Evolutionary conservation across 208 protist genomes (phyloP), one percentile per base, ranked within the genome.

Genomic region (Phytomonas sp.): DNA sequence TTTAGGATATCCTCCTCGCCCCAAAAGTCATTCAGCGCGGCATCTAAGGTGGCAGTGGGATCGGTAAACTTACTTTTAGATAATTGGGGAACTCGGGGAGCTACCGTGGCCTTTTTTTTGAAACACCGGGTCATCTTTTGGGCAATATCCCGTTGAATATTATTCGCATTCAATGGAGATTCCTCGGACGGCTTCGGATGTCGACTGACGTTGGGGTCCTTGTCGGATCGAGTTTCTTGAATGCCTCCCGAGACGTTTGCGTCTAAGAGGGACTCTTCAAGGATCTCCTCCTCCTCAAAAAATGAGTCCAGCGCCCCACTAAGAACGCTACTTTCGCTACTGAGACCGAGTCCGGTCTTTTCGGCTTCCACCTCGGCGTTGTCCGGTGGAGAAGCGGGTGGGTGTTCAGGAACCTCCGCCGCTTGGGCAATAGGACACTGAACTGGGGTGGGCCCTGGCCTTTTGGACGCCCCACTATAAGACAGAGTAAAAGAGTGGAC

Each of bases 201-300:
- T 26, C 30, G 31, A 32, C 45, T n/a, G 7, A 31, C 33, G 29
- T 29, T 61, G 56, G 67, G n/a, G 29, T 29, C 23, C 30, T 45
- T 33, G 40, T 10, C 37, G 32, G 61, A 26, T 7, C 61, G 52
- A 33, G 36, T 33, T 42, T 63, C 11, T 2, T 66, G 29, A 3
- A 63, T 40, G 29, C 61, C 36, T 29, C 42, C 66, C 0, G 37
- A 66, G 19, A 69, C 66, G 0, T 59, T 45, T 14, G 78, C 69
- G 62, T 83, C 78, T 0, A 83, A 34, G 29, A 83, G 72, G 1
- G 78, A 72, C 45, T 79, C 78, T 29, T 76, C 68, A 12, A 83
- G 69, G 32, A 83, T 31, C 33, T 42, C 69, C 63, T 83, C 67
- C 14, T 73, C 67, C 42, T 78, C 71, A 45, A 83, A 83, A 37